These are phyloP conservation scores for Hawksworthiomyces lignivorus DNA, from an alignment of 2,329 filamentous ascomycete genomes.

Conservation along the genomic window DNA sequence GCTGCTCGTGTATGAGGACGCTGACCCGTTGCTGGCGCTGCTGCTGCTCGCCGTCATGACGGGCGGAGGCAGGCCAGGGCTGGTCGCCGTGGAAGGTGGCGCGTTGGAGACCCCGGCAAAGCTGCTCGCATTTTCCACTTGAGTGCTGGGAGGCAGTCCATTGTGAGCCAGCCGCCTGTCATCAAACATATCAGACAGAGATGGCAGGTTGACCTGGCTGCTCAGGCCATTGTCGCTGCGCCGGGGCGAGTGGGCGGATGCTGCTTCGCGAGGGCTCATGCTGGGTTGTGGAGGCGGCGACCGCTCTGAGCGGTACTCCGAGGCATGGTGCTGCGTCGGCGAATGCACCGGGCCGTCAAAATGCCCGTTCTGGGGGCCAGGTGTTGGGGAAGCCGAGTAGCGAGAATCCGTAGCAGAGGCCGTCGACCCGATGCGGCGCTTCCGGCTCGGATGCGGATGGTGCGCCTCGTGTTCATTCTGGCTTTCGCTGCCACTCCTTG, in stretches of 20 bases:
- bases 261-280: constrained; percentile 16
- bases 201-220: constrained; percentile 33
- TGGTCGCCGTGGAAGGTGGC: constrained; percentile 10
- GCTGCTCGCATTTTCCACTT: no score
- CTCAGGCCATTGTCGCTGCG: constrained; percentile 16
- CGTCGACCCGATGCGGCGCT: constrained; percentile 41
- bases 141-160: constrained; percentile 11
- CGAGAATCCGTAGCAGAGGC: constrained; percentile 39
- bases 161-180: constrained; percentile 22
- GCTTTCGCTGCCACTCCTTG: constrained; percentile 39
- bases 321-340: constrained; percentile 32
- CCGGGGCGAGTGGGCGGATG: constrained; percentile 18
- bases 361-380: constrained; percentile 27
- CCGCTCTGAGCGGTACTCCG: constrained; percentile 17
- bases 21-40: constrained; percentile 20
- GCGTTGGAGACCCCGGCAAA: background rate
- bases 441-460: constrained; percentile 19
- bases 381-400: constrained; percentile 31
- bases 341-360: constrained; percentile 38
- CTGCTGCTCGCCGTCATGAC: constrained; percentile 17
- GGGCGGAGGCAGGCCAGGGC: constrained; percentile 20
- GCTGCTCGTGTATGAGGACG: constrained; percentile 22
- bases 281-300: constrained; percentile 19
- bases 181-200: constrained; percentile 41
- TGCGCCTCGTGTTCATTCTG: constrained; percentile 32